Evolutionary conservation across 371 early-diverging fungal species (phyloP).

Genomic region (Batkoa obscura): DNA sequence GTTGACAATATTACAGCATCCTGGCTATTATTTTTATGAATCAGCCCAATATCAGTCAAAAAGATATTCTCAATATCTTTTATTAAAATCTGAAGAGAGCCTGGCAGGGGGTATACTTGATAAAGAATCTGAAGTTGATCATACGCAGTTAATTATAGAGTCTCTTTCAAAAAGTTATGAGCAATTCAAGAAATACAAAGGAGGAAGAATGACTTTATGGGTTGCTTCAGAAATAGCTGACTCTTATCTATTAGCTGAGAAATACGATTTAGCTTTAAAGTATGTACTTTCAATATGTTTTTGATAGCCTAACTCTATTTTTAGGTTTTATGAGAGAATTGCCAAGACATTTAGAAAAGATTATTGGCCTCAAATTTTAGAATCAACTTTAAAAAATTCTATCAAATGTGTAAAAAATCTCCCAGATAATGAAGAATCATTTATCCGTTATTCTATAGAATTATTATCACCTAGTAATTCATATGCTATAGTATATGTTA

Average conservation of each 20-base stretch:
- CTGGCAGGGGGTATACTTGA: no score
- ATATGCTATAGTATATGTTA: no score
- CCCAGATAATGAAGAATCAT: slow-evolving; percentile 32
- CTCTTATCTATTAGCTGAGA: slow-evolving; percentile 50
- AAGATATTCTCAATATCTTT: no score
- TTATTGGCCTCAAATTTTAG: slow-evolving; percentile 48
- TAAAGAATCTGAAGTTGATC: slow-evolving; percentile 25
- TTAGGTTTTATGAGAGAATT: slow-evolving; percentile 66
- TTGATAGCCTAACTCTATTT: not conserved
- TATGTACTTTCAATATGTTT: slow-evolving; percentile 14
- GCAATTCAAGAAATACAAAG: slow-evolving; percentile 53
- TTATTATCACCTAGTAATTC: slow-evolving; percentile 20
- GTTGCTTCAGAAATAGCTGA: slow-evolving; percentile 76
- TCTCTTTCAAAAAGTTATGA: slow-evolving; percentile 72
- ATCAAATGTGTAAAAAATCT: slow-evolving; percentile 51
- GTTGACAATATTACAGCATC: slow-evolving; percentile 52
- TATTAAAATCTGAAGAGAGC: no score
- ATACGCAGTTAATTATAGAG: slow-evolving; percentile 49
- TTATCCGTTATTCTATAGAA: slow-evolving; percentile 50
- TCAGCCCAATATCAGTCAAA: no score
- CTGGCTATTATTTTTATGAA: slow-evolving; percentile 67
- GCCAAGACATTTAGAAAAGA: slow-evolving; percentile 77
- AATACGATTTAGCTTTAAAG: slow-evolving; percentile 68
- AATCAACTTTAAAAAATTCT: slow-evolving; percentile 40
- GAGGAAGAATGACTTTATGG: slow-evolving; percentile 60